These are phyloP conservation scores for Talaromyces liani DNA, from an alignment of 495 filamentous ascomycete species.

Conservation along the genomic window DNA sequence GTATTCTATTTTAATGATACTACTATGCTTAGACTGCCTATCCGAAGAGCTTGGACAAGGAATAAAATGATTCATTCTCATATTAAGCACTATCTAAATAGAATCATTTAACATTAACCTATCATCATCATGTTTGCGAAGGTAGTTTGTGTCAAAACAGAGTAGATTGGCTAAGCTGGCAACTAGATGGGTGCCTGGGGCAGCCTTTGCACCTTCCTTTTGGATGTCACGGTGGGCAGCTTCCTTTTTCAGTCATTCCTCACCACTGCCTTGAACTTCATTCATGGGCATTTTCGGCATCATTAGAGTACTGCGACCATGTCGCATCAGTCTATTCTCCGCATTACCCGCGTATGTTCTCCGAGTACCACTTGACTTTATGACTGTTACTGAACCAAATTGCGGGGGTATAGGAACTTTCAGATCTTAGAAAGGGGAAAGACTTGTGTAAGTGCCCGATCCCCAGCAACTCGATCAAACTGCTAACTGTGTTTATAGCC, in stretches of 20 bases:
- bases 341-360: constrained; percentile 66
- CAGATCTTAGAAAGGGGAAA: constrained; percentile 68
- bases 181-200: neutral
- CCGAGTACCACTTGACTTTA: neutral
- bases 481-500: constrained; percentile 37
- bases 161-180: neutral
- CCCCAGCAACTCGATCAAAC: neutral
- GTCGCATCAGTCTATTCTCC: constrained; percentile 79
- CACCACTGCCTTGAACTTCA: neutral
- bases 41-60: no score
- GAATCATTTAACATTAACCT: no score
- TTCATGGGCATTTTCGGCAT: neutral
- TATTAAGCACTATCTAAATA: no score
- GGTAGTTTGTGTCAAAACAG: neutral
- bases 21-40: no score
- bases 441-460: constrained; percentile 63
- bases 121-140: neutral
- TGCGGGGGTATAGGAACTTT: constrained; percentile 58
- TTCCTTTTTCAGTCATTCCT: neutral
- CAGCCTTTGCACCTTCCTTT: neutral
- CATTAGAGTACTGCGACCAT: constrained; percentile 29
- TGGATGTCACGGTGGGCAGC: neutral
- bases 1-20: no score
- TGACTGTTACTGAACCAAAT: neutral
- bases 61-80: no score